Base-by-base conservation (phyloP, 2,329 filamentous ascomycete species). In the Conoideocrella luteorostrata region DNA sequence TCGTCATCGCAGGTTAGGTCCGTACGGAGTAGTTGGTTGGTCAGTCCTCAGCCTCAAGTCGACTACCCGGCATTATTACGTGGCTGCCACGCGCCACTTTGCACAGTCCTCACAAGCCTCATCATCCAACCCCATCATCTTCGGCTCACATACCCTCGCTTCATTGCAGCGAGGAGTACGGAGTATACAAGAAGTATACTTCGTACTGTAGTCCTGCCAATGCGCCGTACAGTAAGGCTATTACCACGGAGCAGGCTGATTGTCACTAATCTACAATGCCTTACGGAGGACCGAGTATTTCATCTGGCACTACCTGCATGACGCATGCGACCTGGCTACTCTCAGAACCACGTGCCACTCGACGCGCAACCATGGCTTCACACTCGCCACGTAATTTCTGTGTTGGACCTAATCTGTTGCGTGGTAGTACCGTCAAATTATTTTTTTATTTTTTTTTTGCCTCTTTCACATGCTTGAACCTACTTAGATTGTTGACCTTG, bases 61-160 rank as follows among this genome's bases (percentile, higher is more conserved):
- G 15, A 17, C 37, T 28, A 23, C 7, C 18, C 15, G 12, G 17
- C 4, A 29, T 39, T 15, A 26, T 29, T 17, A n/a, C 37, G 22
- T 39, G n/a, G 37, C 29, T 30, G 26, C 37, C 37, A 39, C 26
- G 37, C 37, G 37, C 37, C 24, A 39, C 15, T n/a, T n/a, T n/a
- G n/a, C n/a, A n/a, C 30, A 17, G 30, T 29, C 26, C 34, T 21
- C 34, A 37, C 34, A 37, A 37, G 34, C 34, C 18, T 37, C 30
- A 32, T n/a, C 30, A 6, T n/a, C n/a, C n/a, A n/a, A 29, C 26
- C 26, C 26, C 26, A 29, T 29, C 26, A n/a, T n/a, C n/a, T n/a
- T n/a, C 26, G 26, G 26, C 13, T 29, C 26, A 7, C 26, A 29
- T 29, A 29, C 26, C 26, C 26, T 29, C n/a, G n/a, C n/a, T n/a